Evolutionary conservation across 768 basidiomycete genomes (phyloP).

Genomic region (Steccherinum ochraceum): DNA sequence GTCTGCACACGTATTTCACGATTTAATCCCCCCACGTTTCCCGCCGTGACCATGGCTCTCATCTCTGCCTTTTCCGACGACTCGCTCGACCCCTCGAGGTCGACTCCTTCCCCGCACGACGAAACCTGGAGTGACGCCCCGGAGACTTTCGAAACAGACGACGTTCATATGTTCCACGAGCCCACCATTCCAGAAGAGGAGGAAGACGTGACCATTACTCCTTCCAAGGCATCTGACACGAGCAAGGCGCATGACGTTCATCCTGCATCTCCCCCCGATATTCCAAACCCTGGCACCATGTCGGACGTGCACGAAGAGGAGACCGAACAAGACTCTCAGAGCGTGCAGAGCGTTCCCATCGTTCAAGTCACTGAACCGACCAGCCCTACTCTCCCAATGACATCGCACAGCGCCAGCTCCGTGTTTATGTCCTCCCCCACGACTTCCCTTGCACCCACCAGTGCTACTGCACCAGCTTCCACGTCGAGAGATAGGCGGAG

Average conservation of each 20-base stretch:
- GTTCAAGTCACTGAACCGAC: slow-evolving; percentile 43
- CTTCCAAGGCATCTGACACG: slow-evolving; percentile 17
- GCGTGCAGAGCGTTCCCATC: slow-evolving; percentile 54
- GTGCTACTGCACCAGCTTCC: slow-evolving; percentile 3
- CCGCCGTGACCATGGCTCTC: slow-evolving; percentile 13
- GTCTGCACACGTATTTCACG: slow-evolving; percentile 11
- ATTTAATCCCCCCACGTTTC: neutral
- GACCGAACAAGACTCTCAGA: slow-evolving; percentile 19
- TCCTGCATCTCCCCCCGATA: slow-evolving; percentile 30
- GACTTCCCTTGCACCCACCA: slow-evolving; percentile 16
- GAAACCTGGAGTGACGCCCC: slow-evolving; percentile 34
- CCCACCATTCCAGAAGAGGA: slow-evolving; percentile 10
- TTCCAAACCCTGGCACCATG: slow-evolving; percentile 11
- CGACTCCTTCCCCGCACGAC: slow-evolving; percentile 20
- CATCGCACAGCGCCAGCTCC: slow-evolving; percentile 23
- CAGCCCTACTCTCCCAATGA: slow-evolving; percentile 17
- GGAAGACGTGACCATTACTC: slow-evolving; percentile 21
- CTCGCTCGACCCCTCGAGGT: slow-evolving; percentile 16
- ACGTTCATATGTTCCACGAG: slow-evolving; percentile 25
- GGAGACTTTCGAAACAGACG: slow-evolving; percentile 29
- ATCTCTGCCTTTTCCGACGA: slow-evolving; percentile 22
- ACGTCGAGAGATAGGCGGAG: slow-evolving; percentile 34
- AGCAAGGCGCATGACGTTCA: slow-evolving; percentile 23
- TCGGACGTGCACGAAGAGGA: neutral
- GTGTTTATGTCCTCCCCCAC: slow-evolving; percentile 25